phyloP scores from a whole-genome alignment of 345 rosid genomes.

The Dimocarpus longan region DNA sequence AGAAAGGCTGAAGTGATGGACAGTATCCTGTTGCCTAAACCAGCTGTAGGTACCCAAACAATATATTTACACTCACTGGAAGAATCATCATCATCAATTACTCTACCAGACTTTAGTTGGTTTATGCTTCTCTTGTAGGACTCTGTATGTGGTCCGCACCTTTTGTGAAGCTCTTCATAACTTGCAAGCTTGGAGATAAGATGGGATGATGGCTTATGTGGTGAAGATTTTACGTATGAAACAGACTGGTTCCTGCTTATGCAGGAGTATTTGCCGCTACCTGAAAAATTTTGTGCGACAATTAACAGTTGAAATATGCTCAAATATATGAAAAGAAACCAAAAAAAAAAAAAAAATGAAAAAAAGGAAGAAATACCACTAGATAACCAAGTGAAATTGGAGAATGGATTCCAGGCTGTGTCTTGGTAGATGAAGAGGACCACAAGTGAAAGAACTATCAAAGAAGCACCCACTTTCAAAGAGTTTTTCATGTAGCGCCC shows the following conservation, averaged over 20 bases:
- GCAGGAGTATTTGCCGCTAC: not conserved
- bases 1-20: constrained; percentile 25
- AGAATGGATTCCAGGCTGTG: not conserved
- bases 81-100: constrained; percentile 1
- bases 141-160: constrained; percentile 16
- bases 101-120: constrained; percentile 15
- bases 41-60: constrained; percentile 14
- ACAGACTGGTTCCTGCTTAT: constrained; percentile 14
- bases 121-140: constrained; percentile 14
- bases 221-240: constrained; percentile 17
- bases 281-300: constrained; percentile 2
- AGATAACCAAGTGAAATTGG: not conserved
- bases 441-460: not conserved
- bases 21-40: constrained; percentile 25
- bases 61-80: constrained; percentile 13
- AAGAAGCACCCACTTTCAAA: not conserved
- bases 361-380: not conserved
- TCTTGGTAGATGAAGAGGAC: not conserved
- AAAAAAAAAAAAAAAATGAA: not conserved
- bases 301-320: no score
- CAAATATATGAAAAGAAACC: no score
- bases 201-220: constrained; percentile 16
- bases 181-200: constrained; percentile 13
- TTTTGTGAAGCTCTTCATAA: constrained; percentile 22
- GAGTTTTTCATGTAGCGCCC: not conserved